Base-by-base conservation (phyloP, 208 protist species). In the Trypanosoma lewisi region DNA sequence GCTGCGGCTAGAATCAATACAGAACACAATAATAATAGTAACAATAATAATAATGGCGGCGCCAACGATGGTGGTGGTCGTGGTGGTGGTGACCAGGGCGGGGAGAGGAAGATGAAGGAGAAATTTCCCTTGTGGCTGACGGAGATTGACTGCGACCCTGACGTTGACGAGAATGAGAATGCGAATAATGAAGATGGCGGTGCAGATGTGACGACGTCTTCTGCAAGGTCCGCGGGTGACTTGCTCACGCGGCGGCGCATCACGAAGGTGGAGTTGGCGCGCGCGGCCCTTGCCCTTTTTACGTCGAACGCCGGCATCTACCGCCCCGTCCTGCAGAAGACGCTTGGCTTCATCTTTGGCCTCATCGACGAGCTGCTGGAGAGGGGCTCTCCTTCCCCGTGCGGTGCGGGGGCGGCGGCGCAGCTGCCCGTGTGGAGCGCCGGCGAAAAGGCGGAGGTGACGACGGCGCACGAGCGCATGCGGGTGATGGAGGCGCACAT, bases 261-360 rank as follows among this genome's bases (percentile, higher is more conserved):
- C 62, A 70, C 31, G 50, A 73, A 69, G 41, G 21, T 95, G 21
- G 85, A 95, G 67, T 58, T 95, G 17, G 67, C 81, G 1, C 82
- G 88, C 7, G 83, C 88, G 5, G 85, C 79, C 2, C 75, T 95
- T 33, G 80, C 81, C 2, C 68, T 95, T n/a, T 95, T 89, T 50
- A 68, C 77, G 17, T 92, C 85, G 52, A 92, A 92, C 70, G 56
- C 83, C 12, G 83, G 84, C 4, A 70, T 73, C 27, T 94, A 88
- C 54, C 83, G 83, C 16, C 80, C 85, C 1, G 56, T 80, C 4
- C 69, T 94, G 36, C 67, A 80, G n/a, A 79, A 82, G 47, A 68
- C 87, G 2, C 69, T 94, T 19, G 60, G 71, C 11, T 94, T 92
- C 67, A 51, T 94, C 25, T 94, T 94, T 63, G 78, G 76, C 21